A percentile compares a stretch with the other conserved stretches of the same genome.
Conservation (phyloP, 2,329 filamentous ascomycete species). For the Phialophora tarda region DNA sequence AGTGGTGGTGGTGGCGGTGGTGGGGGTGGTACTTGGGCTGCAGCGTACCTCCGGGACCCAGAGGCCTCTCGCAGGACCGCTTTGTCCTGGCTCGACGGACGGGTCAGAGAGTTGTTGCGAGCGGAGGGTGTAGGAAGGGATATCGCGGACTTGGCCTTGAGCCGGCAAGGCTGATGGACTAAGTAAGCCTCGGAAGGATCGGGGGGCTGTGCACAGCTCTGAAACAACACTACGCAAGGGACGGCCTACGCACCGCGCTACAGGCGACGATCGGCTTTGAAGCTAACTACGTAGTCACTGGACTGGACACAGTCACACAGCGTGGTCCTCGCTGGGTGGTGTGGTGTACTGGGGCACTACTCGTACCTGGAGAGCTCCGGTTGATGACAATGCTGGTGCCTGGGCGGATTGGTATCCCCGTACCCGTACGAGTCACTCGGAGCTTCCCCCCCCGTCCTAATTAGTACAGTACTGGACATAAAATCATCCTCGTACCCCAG, state of each 20-base stretch:
- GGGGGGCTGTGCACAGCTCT: slow-evolving; percentile 14
- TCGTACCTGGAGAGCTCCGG: too few species aligned
- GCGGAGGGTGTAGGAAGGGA: slow-evolving; percentile 22
- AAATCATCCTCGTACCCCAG: too few species aligned
- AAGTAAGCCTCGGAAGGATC: background rate
- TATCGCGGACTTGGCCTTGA: slow-evolving; percentile 11
- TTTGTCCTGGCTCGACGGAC: slow-evolving; percentile 26
- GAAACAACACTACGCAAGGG: background rate
- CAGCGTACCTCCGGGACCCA: slow-evolving; percentile 13
- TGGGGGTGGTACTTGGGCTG: background rate
- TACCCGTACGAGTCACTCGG: background rate
- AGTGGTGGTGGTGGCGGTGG: background rate
- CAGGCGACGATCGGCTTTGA: too few species aligned
- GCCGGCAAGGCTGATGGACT: slow-evolving; percentile 6
- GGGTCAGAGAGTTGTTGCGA: slow-evolving; percentile 15
- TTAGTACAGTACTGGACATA: too few species aligned
- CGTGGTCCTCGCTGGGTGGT: too few species aligned
- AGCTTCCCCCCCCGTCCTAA: too few species aligned
- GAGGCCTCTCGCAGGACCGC: slow-evolving; percentile 5
- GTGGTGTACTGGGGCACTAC: too few species aligned
- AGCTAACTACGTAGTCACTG: too few species aligned
- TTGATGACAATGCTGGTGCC: slow-evolving; percentile 29
- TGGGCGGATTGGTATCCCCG: background rate
- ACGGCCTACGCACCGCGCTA: too few species aligned
- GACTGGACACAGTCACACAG: too few species aligned